Base-by-base conservation (phyloP, 257 asterid species). In the Solanum piurae region DNA sequence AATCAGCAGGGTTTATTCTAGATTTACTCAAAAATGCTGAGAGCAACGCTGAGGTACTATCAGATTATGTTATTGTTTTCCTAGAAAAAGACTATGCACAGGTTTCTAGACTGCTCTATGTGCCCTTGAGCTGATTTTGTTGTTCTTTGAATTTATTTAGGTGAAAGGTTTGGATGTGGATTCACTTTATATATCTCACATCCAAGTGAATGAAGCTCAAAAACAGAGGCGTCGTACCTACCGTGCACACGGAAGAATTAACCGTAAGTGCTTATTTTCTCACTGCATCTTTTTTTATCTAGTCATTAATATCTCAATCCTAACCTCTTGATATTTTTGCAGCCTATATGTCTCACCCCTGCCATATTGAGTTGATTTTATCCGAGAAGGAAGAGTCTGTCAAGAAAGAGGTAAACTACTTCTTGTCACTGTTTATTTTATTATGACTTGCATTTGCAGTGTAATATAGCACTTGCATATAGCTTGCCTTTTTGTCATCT, bases 81-180 rank as follows among this genome's bases (percentile, higher is more conserved):
- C 12, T 31, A 3, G 1, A 72, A 34, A n/a, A 34, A n/a, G 33
- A 5, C 3, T 71, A 40, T 5, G 11, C 18, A 40, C 44, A 33
- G 18, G 12, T 73, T 73, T 86, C 18, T 20, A 10, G 23, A 62
- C 37, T 34, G 12, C 37, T 18, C 9, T 49, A 46, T n/a, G 5
- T 29, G 16, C 44, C 3, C 20, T 29, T 14, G 10, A 9, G 9
- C 66, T 79, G 5, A 27, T 14, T 27, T 25, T 10, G 9, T 25
- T 20, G 38, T 4, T 34, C 5, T 44, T 42, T 49, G n/a, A 29
- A 38, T 23, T 16, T 40, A 44, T 79, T 9, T 89, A 94, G 98
- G 96, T 94, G 72, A 93, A 94, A 90, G 96, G 98, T 23, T 91
- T 94, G 91, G 98, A 94, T 91, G 98, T 94, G 83, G 98, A 94